Conservation (phyloP, 1,284 basidiomycete species). For the Leccinum pachyderme region DNA sequence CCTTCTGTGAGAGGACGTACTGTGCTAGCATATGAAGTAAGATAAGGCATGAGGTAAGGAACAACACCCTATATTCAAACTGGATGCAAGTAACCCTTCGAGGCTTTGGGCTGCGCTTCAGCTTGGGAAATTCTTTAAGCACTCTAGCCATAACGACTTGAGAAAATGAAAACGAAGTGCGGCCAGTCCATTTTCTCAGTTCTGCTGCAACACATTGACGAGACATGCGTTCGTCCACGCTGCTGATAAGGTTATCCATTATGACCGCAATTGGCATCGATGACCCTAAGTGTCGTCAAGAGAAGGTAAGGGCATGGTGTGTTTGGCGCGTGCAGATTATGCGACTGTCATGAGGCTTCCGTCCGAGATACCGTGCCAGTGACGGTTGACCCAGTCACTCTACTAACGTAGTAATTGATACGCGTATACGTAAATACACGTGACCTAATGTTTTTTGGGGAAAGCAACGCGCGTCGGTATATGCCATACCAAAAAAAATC, state of each 20-base stretch:
- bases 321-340: constrained; percentile 11
- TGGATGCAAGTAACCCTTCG: neutral
- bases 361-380: neutral
- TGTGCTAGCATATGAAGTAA: neutral
- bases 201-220: constrained; percentile 1
- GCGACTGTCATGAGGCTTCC: constrained; percentile 10
- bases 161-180: neutral
- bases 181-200: neutral
- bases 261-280: constrained; percentile 31
- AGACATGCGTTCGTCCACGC: constrained; percentile 22
- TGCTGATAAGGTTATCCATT: constrained; percentile 17
- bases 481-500: constrained; percentile 30
- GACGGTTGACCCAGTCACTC: too few relatives aligned
- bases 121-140: neutral
- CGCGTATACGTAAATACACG: constrained; percentile 23
- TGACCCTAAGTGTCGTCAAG: constrained; percentile 19
- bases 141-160: neutral
- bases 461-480: constrained; percentile 11
- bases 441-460: constrained; percentile 33
- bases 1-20: neutral
- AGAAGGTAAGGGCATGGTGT: constrained; percentile 9
- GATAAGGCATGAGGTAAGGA: neutral
- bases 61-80: neutral
- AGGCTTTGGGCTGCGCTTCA: neutral
- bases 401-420: too few relatives aligned